Base-by-base conservation (phyloP, 2,329 filamentous ascomycete species). In the Ophiostoma tasmaniense region DNA sequence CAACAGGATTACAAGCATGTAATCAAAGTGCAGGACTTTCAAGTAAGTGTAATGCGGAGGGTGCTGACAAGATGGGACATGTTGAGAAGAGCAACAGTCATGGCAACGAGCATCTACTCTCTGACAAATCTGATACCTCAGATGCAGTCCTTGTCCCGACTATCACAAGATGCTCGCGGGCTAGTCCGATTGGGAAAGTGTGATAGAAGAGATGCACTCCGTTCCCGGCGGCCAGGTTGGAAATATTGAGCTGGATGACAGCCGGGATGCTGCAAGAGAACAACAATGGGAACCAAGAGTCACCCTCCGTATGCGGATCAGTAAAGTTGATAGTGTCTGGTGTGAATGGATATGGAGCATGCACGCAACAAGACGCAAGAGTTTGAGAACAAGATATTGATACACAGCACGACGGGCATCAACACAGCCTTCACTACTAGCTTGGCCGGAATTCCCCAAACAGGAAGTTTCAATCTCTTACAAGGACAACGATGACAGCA, bases 131-230 rank as follows among this genome's bases (percentile, higher is more conserved):
- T 33, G 33, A 33, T 33, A 33, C 33, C 8, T 33, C 8, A 8
- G 33, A 33, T 33, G 45, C 45, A 50, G 25, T 61, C 55, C 50
- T 55, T 55, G 50, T 55, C 50, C 50, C 50, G 50, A 55, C 50
- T 25, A 55, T 25, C 25, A 61, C 30, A 25, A 6, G 25, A 30
- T 61, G 25, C 11, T 62, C 59, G 33, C 33, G 13, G 35, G 59
- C 59, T 62, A 62, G 30, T 62, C 55, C 25, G 55, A 61, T 61
- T 30, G 55, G 55, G 55, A 62, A 61, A 62, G 28, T 62, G 59
- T 33, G 13, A 35, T 28, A 61, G 13, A 35, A 35, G 28, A 35
- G 28, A 35, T 37, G 33, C 20, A 22, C 61, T 64, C 61, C 61
- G 30, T 64, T 64, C 20, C 8, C 61, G 61, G 30, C 61, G 33